phyloP scores from a whole-genome alignment of 768 basidiomycete genomes.

The Agrocybe pediades region DNA sequence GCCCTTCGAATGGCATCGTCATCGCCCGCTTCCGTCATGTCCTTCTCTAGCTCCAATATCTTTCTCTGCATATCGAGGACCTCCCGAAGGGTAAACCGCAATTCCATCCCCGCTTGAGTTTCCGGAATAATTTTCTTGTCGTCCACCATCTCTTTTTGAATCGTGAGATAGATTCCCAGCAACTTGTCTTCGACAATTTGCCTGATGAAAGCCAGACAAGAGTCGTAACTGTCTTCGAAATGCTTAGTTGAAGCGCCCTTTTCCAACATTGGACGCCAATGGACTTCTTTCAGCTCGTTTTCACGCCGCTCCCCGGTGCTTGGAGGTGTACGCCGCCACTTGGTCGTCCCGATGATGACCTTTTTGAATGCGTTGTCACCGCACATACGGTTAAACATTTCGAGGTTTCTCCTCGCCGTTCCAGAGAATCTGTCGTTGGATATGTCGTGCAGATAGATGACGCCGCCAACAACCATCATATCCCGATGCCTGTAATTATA shows the following conservation, averaged over 20 bases:
- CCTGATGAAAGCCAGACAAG: not conserved
- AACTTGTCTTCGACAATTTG: not conserved
- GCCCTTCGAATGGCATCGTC: not conserved
- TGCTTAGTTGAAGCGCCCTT: not conserved
- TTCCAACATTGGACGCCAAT: not conserved
- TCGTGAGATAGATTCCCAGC: not conserved
- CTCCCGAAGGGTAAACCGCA: not conserved
- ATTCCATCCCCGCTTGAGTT: not conserved
- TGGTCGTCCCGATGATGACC: not conserved
- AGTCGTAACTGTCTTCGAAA: not conserved
- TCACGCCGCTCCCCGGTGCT: not conserved
- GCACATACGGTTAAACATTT: not conserved
- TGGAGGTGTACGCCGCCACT: not conserved
- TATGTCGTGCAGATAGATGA: not conserved
- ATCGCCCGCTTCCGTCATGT: not conserved
- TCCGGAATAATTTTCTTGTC: conserved; percentile 2
- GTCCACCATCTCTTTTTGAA: not conserved
- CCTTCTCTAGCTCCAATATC: not conserved
- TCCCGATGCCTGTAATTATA: not conserved
- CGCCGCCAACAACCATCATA: not conserved
- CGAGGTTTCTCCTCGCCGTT: not conserved
- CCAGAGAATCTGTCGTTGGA: not conserved
- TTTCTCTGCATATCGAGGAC: not conserved
- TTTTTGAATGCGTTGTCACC: not conserved
- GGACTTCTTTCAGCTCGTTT: not conserved